phyloP scores from a whole-genome alignment of 129 eudicot species.

The Saussurea involucrata region DNA sequence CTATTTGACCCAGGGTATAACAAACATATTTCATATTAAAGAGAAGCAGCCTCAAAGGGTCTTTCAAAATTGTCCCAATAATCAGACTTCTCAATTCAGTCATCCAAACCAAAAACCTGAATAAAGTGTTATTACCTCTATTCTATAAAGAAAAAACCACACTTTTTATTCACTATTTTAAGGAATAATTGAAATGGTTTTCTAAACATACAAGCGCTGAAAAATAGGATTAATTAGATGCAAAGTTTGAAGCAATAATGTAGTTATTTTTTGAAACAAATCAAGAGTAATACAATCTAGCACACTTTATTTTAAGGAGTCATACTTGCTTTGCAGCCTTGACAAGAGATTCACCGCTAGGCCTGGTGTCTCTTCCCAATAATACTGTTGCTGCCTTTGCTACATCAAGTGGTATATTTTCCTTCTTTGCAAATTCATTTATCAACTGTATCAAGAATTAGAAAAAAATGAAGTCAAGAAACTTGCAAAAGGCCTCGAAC shows the following conservation, averaged over 20 bases:
- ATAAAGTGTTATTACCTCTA: constrained; percentile 3
- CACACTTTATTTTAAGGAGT: background rate
- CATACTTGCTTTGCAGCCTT: constrained; percentile 88
- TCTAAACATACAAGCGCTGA: background rate
- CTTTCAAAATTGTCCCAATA: background rate
- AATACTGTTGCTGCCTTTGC: constrained; percentile 39
- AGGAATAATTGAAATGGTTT: background rate
- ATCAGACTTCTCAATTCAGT: background rate
- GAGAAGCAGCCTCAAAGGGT: background rate
- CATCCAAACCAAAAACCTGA: background rate
- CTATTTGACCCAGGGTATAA: too few relatives aligned
- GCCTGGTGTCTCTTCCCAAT: constrained; percentile 92
- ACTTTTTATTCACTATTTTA: background rate
- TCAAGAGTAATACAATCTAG: background rate
- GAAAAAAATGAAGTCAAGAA: background rate
- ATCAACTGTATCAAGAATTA: constrained; percentile 48
- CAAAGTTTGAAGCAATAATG: background rate
- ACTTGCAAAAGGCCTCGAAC: background rate
- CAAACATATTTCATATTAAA: too few relatives aligned
- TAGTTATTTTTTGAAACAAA: background rate
- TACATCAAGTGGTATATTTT: constrained; percentile 54
- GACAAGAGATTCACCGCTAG: constrained; percentile 77
- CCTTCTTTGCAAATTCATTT: constrained; percentile 65
- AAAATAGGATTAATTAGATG: background rate
- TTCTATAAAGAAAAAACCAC: background rate